phyloP scores from a whole-genome alignment of 192 early-diverging fungal genomes.

The Martensiomyces pterosporus region DNA sequence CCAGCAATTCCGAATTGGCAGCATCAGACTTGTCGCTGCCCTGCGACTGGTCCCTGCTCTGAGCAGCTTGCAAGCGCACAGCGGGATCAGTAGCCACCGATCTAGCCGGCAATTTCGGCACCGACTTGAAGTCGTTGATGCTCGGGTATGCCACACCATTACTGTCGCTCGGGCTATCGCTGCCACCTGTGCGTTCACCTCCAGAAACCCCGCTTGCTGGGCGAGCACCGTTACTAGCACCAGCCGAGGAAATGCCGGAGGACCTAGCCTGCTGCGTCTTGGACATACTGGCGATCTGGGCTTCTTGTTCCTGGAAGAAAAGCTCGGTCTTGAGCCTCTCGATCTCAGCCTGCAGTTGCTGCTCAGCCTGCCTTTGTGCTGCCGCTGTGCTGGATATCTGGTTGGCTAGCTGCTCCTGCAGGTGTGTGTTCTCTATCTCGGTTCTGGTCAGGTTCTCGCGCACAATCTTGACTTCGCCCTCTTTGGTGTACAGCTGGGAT shows the following conservation, averaged over 20 bases:
- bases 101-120: too few relatives aligned
- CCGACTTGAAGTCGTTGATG: conserved; percentile 31
- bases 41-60: too few relatives aligned
- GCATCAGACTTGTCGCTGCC: too few relatives aligned
- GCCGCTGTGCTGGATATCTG: conserved; percentile 14
- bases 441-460: conserved; percentile 43
- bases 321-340: conserved; percentile 40
- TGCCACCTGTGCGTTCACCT: too few relatives aligned
- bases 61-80: too few relatives aligned
- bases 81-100: too few relatives aligned
- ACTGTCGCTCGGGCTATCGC: neutral
- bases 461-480: conserved; percentile 47
- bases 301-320: conserved; percentile 40
- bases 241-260: neutral
- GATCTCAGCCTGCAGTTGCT: conserved; percentile 18
- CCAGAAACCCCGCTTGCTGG: too few relatives aligned
- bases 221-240: too few relatives aligned
- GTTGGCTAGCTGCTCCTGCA: conserved; percentile 44
- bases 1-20: too few relatives aligned
- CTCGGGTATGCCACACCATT: conserved; percentile 30
- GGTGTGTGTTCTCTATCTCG: conserved; percentile 46
- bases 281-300: conserved; percentile 13
- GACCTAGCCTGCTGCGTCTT: conserved; percentile 1
- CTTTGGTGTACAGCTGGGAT: conserved; percentile 40
- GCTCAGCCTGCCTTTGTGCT: conserved; percentile 8